Evolutionary conservation across 2,329 filamentous ascomycete genomes (phyloP).

Genomic region (Epichloe gansuensis): DNA sequence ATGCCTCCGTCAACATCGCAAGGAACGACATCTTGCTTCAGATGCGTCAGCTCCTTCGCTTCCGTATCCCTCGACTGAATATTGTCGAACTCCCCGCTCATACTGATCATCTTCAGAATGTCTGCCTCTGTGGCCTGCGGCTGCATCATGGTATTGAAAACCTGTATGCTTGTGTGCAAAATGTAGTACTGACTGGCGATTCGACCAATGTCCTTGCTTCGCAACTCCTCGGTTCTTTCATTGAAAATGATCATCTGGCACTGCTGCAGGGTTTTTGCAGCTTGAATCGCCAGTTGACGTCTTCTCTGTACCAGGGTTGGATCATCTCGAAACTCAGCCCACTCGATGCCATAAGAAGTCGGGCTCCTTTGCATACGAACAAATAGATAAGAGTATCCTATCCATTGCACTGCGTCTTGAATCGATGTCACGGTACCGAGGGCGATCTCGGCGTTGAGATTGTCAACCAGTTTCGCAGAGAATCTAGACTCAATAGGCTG

Average conservation of each 20-base stretch:
- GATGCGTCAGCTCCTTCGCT: slow-evolving; percentile 66
- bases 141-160: slow-evolving; percentile 93
- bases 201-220: slow-evolving; percentile 86
- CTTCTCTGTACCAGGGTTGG: slow-evolving; percentile 76
- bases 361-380: slow-evolving; percentile 92
- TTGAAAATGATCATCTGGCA: slow-evolving; percentile 99
- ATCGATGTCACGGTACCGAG: slow-evolving; percentile 93
- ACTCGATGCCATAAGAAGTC: slow-evolving; percentile 87
- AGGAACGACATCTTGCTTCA: slow-evolving; percentile 58
- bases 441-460: slow-evolving; percentile 88
- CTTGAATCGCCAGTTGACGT: slow-evolving; percentile 75
- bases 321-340: slow-evolving; percentile 79
- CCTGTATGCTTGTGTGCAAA: slow-evolving; percentile 80
- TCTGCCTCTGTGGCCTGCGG: slow-evolving; percentile 79
- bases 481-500: slow-evolving; percentile 97
- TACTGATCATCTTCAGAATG: slow-evolving; percentile 88
- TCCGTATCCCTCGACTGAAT: slow-evolving; percentile 87
- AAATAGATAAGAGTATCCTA: slow-evolving; percentile 95
- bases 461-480: slow-evolving; percentile 86
- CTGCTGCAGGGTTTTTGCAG: slow-evolving; percentile 72
- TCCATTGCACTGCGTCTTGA: slow-evolving; percentile 86
- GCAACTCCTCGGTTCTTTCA: slow-evolving; percentile 80
- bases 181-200: slow-evolving; percentile 98
- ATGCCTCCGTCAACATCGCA: slow-evolving; percentile 68
- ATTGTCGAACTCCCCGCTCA: slow-evolving; percentile 97